These are phyloP conservation scores for Kingdonia uniflora DNA, from an alignment of 164 flowering plant genomes.

Conservation along the genomic window DNA sequence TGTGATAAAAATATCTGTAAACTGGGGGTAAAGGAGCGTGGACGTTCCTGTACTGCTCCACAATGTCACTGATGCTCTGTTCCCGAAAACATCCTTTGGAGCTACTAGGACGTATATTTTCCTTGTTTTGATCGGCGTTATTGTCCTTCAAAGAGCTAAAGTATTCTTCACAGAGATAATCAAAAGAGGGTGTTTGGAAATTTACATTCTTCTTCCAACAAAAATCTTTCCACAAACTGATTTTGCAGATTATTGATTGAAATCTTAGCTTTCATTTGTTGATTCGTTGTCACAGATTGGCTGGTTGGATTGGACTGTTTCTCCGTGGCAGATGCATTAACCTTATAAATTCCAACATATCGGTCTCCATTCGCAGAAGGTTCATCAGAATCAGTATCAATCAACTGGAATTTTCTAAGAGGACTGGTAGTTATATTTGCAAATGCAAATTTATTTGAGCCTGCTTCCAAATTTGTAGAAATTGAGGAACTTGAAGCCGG, in stretches of 20 bases:
- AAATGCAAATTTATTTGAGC: constrained; percentile 19
- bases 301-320: too few relatives aligned
- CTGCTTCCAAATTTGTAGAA: constrained; percentile 19
- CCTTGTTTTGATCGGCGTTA: constrained; percentile 8
- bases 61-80: constrained; percentile 7
- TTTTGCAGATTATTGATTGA: constrained; percentile 10
- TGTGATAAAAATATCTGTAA: constrained; percentile 59
- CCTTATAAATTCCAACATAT: too few relatives aligned
- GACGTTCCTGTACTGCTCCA: constrained; percentile 10
- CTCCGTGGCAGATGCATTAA: too few relatives aligned
- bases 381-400: constrained; percentile 83
- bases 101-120: not conserved
- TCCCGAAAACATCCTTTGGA: constrained; percentile 8
- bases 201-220: constrained; percentile 21
- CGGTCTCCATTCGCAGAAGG: constrained; percentile 13
- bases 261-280: constrained; percentile 13
- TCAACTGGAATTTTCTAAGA: constrained; percentile 62
- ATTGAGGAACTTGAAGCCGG: constrained; percentile 22
- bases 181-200: constrained; percentile 66
- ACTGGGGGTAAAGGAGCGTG: constrained; percentile 41
- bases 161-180: constrained; percentile 68
- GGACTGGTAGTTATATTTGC: constrained; percentile 58
- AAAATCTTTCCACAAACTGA: constrained; percentile 59
- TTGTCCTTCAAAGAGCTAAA: constrained; percentile 28
- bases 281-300: constrained; percentile 9